Evolutionary conservation across 306 rosid genomes (phyloP).

Genomic region (Citrullus colocynthis): DNA sequence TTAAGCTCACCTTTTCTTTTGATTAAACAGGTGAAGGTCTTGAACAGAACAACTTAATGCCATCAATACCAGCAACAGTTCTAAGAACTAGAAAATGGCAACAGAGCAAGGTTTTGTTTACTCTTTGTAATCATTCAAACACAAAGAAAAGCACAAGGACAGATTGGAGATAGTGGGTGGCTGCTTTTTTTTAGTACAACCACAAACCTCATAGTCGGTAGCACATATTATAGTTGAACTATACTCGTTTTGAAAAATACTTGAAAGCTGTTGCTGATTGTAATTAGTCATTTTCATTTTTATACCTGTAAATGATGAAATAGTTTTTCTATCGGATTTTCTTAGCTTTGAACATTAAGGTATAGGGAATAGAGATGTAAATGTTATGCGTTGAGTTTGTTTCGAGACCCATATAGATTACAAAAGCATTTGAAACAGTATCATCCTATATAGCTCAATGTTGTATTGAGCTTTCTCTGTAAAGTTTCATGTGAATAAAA

Average conservation of each 20-base stretch:
- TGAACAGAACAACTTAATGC: neutral
- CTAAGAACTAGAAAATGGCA: neutral
- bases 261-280: neutral
- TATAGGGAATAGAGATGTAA: neutral
- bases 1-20: neutral
- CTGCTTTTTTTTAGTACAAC: too few relatives aligned
- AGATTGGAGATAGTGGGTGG: neutral
- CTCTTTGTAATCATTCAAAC: neutral
- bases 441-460: neutral
- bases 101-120: neutral
- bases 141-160: neutral
- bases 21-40: neutral
- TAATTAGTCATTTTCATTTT: neutral
- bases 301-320: neutral
- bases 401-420: neutral
- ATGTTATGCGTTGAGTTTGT: neutral
- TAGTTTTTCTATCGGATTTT: neutral
- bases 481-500: neutral
- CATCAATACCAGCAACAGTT: neutral
- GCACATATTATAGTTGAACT: too few relatives aligned
- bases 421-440: neutral
- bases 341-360: neutral
- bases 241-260: too few relatives aligned
- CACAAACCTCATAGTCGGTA: too few relatives aligned
- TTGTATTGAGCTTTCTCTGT: neutral